Percentiles rank a stretch among this genome's conserved stretches.
phyloP scores from a whole-genome alignment of 768 basidiomycete species.

The Sarcodon sp. region DNA sequence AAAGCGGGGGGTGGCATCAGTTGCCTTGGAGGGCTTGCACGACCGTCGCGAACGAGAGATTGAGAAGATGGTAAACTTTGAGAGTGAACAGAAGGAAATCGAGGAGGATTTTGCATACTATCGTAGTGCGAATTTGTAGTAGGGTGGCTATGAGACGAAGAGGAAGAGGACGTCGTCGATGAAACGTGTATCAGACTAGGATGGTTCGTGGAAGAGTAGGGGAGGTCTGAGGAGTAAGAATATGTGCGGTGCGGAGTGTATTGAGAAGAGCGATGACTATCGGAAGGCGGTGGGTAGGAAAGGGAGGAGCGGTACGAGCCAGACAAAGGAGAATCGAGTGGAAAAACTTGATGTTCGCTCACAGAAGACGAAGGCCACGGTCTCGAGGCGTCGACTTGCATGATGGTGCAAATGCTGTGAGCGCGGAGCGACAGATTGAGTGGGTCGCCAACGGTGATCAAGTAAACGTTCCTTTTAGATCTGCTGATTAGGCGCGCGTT shows the following conservation, averaged over 20 bases:
- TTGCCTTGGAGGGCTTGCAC: too few species aligned
- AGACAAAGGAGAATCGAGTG: conserved; percentile 3
- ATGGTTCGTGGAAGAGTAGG: conserved; percentile 4
- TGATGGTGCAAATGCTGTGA: conserved; percentile 7
- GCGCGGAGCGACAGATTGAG: background rate
- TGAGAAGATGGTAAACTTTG: conserved; percentile 4
- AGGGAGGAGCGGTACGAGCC: conserved; percentile 4
- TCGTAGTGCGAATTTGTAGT: too few species aligned
- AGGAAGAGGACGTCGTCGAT: too few species aligned
- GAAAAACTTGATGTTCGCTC: conserved; percentile 7
- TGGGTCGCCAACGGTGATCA: too few species aligned
- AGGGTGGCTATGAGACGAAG: too few species aligned
- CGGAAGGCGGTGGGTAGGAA: conserved; percentile 2
- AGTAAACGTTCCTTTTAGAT: too few species aligned
- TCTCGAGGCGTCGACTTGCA: conserved; percentile 14
- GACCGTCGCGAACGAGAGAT: background rate
- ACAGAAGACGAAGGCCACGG: conserved; percentile 9
- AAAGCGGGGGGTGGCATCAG: background rate
- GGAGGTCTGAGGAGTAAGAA: conserved; percentile 17
- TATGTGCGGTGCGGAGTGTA: conserved; percentile 8
- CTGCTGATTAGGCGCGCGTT: too few species aligned
- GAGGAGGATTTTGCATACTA: too few species aligned
- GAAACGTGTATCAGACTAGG: too few species aligned
- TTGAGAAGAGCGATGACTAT: too few species aligned
- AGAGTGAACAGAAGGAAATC: background rate